These are phyloP conservation scores for Lentithecium fluviatile DNA, from an alignment of 495 filamentous ascomycete species.

Conservation along the genomic window DNA sequence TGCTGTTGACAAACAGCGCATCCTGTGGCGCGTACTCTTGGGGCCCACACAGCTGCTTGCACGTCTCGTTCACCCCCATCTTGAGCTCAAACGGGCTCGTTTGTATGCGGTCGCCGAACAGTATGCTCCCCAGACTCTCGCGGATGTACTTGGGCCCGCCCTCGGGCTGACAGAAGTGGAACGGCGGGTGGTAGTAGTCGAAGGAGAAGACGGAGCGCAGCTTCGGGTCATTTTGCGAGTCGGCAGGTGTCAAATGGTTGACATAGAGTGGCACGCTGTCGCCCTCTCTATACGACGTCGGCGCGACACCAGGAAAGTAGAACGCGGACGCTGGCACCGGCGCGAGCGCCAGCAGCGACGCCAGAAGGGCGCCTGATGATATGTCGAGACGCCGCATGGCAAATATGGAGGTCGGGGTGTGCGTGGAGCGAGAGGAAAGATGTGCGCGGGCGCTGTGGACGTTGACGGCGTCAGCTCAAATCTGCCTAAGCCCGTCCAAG, in stretches of 20 bases:
- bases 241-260: constrained; percentile 84
- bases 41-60: constrained; percentile 70
- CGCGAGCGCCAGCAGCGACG: constrained; percentile 39
- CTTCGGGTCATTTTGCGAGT: constrained; percentile 69
- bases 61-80: constrained; percentile 81
- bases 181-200: constrained; percentile 88
- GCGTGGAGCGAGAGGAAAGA: not conserved
- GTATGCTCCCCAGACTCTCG: constrained; percentile 90
- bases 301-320: constrained; percentile 94
- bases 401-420: not conserved
- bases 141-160: constrained; percentile 70
- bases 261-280: constrained; percentile 85
- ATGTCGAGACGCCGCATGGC: constrained; percentile 34
- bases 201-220: constrained; percentile 88
- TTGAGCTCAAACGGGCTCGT: constrained; percentile 85
- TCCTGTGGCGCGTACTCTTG: constrained; percentile 64
- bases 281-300: constrained; percentile 77
- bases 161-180: constrained; percentile 81
- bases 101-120: constrained; percentile 94
- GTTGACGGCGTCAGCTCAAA: constrained; percentile 13
- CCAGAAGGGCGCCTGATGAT: constrained; percentile 19
- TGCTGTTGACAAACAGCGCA: constrained; percentile 75
- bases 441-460: not conserved
- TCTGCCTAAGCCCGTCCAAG: not conserved
- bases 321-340: constrained; percentile 66